These are phyloP conservation scores for Cercis canadensis DNA, from an alignment of 306 rosid genomes.

Conservation along the genomic window DNA sequence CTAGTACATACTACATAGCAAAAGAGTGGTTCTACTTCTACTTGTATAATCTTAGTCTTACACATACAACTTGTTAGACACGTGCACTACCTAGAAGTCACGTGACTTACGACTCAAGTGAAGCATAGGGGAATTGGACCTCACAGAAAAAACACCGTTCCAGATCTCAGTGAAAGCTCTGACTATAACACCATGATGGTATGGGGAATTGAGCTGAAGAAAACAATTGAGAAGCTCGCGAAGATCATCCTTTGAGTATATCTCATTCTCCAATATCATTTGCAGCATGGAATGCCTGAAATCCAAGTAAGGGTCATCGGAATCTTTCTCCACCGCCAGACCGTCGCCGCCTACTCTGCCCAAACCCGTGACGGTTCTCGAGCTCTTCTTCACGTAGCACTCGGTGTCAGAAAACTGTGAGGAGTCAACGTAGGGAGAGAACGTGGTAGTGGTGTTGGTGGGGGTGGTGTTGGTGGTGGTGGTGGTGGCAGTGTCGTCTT, in stretches of 20 bases:
- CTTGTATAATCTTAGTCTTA: neutral
- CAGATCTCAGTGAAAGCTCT: constrained; percentile 93
- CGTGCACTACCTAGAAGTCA: constrained; percentile 46
- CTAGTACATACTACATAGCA: neutral
- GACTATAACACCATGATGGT: constrained; percentile 76
- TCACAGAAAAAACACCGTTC: constrained; percentile 76
- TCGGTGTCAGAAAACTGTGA: constrained; percentile 43
- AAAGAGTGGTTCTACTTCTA: constrained; percentile 1
- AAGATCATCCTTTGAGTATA: constrained; percentile 78
- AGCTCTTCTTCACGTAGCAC: neutral
- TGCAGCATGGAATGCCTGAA: constrained; percentile 90
- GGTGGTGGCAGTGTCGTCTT: constrained; percentile 32
- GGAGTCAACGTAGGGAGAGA: constrained; percentile 47
- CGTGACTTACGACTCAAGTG: constrained; percentile 52
- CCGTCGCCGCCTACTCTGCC: constrained; percentile 78
- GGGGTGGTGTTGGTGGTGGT: constrained; percentile 34
- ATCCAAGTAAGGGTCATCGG: constrained; percentile 89
- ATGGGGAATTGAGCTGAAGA: constrained; percentile 77
- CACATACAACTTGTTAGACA: constrained; percentile 22
- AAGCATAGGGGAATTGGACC: constrained; percentile 35
- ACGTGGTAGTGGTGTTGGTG: constrained; percentile 39
- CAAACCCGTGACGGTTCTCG: constrained; percentile 49
- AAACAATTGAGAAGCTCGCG: constrained; percentile 80
- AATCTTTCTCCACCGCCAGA: constrained; percentile 91
- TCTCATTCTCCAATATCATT: constrained; percentile 91